Percentiles rank a stretch among this genome's conserved stretches.
These are phyloP conservation scores for Fraxinus platypoda DNA, from an alignment of 305 asterid genomes.

Conservation along the genomic window DNA sequence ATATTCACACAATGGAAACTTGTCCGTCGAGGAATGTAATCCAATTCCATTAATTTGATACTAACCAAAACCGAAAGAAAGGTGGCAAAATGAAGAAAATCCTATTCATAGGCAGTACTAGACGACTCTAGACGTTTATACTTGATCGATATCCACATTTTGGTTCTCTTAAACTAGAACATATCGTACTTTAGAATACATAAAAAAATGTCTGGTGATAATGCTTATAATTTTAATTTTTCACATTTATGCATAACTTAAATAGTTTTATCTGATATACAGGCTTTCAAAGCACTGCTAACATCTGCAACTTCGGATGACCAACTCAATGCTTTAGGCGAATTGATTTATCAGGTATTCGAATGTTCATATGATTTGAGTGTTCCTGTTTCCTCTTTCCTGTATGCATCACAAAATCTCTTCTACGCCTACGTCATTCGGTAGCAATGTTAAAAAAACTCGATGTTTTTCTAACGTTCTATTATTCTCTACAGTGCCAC, in stretches of 20 bases:
- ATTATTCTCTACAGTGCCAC: conserved; percentile 69
- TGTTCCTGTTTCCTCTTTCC: background rate
- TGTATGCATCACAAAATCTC: background rate
- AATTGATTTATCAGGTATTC: conserved; percentile 80
- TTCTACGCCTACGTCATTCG: background rate
- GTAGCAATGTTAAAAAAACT: background rate
- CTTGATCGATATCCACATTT: background rate
- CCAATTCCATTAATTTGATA: background rate
- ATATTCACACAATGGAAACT: background rate
- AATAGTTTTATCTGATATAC: conserved; percentile 25
- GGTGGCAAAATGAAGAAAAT: background rate
- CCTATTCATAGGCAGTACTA: background rate
- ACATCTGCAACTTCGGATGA: conserved; percentile 82
- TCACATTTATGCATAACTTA: background rate
- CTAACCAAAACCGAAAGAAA: background rate
- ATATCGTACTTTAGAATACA: background rate
- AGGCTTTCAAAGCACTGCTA: conserved; percentile 92
- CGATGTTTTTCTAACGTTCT: background rate
- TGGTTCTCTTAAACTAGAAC: background rate
- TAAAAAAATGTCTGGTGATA: background rate
- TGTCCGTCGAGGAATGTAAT: background rate
- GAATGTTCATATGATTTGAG: background rate
- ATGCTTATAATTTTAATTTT: background rate
- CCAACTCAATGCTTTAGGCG: conserved; percentile 84
- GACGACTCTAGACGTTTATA: background rate